Base-by-base conservation (phyloP, 2,329 filamentous ascomycete species). In the Aspergillus sp. region DNA sequence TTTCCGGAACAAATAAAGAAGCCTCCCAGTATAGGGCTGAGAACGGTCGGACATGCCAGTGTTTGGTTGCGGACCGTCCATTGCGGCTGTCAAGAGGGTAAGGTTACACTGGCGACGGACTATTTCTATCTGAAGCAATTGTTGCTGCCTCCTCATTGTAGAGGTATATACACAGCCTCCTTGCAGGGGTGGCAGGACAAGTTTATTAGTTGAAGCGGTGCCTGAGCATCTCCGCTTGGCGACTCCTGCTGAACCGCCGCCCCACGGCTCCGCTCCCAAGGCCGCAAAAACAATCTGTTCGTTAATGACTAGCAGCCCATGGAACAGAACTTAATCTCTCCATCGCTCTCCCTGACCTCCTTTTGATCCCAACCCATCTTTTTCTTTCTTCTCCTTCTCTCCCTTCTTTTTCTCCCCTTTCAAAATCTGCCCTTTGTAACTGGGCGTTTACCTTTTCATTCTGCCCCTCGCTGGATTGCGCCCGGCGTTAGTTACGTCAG, bases 401-500 rank as follows among this genome's bases (percentile, higher is more conserved):
- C 23, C 13, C 8, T 51, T 63, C 38, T 28, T 45, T 52, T 28
- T 19, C 21, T 36, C 9, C 52, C 48, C 25, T 17, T 52, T 48
- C 41, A 28, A 62, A 62, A 57, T 61, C 55, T 23, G 23, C 32
- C 32, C 32, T 36, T 13, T 36, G 32, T 36, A 12, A 36, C 32
- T 36, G 32, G 32, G 15, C 47, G 23, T 15, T 36, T 53, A 21
- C 36, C 19, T 25, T 19, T 25, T 19, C 39, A 25, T 28, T 23
- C n/a, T 13, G 51, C 53, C 55, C 47, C 23, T 30, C 58, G 57
- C 41, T 25, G 28, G 39, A 53, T 55, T 57, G 52, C 56, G 38
- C 62, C 57, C 60, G 60, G 39, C 23, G 5, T 54, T 28, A 10
- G 60, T 67, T 72, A 70, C 67, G 65, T 70, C 70, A 72, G 69